phyloP scores from a whole-genome alignment of 1,284 basidiomycete genomes.

The Agaricales sp. region DNA sequence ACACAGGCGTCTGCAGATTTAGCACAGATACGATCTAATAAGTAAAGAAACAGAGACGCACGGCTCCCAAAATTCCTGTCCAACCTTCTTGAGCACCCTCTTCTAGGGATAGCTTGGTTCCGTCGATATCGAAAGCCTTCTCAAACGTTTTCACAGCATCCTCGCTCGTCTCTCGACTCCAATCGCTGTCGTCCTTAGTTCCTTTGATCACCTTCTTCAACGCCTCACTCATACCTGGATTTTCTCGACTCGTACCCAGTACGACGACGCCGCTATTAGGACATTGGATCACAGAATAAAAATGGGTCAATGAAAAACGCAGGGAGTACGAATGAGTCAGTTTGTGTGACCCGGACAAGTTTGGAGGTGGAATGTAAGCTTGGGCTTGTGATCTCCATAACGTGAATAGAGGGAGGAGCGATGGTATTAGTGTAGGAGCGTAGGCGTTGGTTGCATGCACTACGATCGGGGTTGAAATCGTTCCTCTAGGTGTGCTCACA shows the following conservation, averaged over 20 bases:
- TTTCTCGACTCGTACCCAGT: slow-evolving; percentile 11
- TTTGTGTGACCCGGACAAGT: slow-evolving; percentile 6
- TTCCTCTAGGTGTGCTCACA: slow-evolving; percentile 10
- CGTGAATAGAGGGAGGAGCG: slow-evolving; percentile 5
- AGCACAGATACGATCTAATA: too few species aligned
- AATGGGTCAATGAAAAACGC: slow-evolving; percentile 10
- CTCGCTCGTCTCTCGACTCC: slow-evolving; percentile 8
- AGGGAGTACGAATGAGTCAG: slow-evolving; percentile 12
- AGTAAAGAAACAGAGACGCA: not conserved
- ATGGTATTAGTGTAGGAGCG: slow-evolving; percentile 11
- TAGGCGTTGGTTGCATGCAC: slow-evolving; percentile 13
- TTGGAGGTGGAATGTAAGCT: slow-evolving; percentile 9
- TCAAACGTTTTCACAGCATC: slow-evolving; percentile 10
- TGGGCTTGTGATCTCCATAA: slow-evolving; percentile 11
- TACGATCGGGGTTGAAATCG: slow-evolving; percentile 9
- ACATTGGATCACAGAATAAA: slow-evolving; percentile 13
- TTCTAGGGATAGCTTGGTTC: slow-evolving; percentile 7
- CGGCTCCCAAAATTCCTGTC: slow-evolving; percentile 11
- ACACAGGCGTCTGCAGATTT: too few species aligned
- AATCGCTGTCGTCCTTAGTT: slow-evolving; percentile 9
- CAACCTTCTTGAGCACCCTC: slow-evolving; percentile 12
- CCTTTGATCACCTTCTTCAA: slow-evolving; percentile 8
- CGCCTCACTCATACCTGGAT: slow-evolving; percentile 9
- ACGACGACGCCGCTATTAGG: slow-evolving; percentile 10
- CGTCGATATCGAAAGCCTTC: slow-evolving; percentile 7